Evolutionary conservation across 2,329 filamentous ascomycete species (phyloP).

Genomic region (Aureobasidium sp.): DNA sequence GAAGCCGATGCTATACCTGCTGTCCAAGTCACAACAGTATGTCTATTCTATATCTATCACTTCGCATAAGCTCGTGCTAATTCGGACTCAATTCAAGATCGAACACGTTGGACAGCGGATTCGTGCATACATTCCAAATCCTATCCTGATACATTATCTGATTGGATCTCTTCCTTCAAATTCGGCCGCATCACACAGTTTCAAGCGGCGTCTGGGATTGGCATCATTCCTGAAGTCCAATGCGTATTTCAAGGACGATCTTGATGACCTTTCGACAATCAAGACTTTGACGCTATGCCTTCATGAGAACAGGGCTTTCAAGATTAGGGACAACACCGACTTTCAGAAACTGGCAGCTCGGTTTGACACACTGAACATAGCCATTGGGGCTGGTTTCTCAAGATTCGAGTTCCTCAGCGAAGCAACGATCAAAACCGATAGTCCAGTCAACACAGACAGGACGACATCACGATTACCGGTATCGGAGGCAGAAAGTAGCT

Average conservation of each 20-base stretch:
- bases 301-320: slow-evolving; percentile 36
- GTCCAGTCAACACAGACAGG: not conserved
- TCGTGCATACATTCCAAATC: slow-evolving; percentile 35
- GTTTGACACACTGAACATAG: slow-evolving; percentile 64
- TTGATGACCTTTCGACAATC: not conserved
- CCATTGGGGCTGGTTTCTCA: slow-evolving; percentile 57
- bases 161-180: slow-evolving; percentile 53
- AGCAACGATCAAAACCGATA: slow-evolving; percentile 3
- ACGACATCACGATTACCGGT: not conserved
- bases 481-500: slow-evolving; percentile 40
- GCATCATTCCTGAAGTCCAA: slow-evolving; percentile 49
- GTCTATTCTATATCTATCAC: not conserved
- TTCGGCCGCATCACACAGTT: slow-evolving; percentile 46
- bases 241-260: not conserved
- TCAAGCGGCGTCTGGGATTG: slow-evolving; percentile 60
- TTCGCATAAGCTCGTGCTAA: slow-evolving; percentile 19
- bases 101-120: slow-evolving; percentile 3
- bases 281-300: slow-evolving; percentile 10
- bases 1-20: slow-evolving; percentile 23
- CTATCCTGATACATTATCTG: slow-evolving; percentile 50
- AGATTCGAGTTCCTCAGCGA: slow-evolving; percentile 22
- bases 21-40: slow-evolving; percentile 18
- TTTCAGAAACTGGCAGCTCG: slow-evolving; percentile 62
- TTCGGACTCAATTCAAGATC: slow-evolving; percentile 4
- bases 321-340: slow-evolving; percentile 51